Base-by-base conservation (phyloP, 169 alveolate species). In the Eimeria necatrix region DNA sequence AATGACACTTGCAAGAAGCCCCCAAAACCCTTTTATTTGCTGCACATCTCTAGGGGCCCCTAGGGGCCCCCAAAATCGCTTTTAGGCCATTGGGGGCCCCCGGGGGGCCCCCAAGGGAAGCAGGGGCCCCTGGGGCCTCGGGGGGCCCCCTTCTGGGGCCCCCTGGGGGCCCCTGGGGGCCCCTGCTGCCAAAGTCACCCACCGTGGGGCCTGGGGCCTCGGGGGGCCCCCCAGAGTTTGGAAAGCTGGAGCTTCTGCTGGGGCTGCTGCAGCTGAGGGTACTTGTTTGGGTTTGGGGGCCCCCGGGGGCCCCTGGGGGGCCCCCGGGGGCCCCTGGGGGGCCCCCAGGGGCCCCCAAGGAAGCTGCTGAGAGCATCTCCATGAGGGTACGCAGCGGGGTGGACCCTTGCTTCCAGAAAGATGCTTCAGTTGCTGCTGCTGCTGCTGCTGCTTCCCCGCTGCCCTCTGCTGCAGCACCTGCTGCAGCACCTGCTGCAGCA, bases 351-450 rank as follows among this genome's bases (percentile, higher is more conserved):
- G 89, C 71, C 89, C 89, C 70, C 70, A 22, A 22, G 68, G 89
- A 48, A 20, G 70, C 89, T 46, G 6, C 22, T 80, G 70, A 48
- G 70, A n/a, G 41, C 70, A 49, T 51, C 60, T 80, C 89, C 89
- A 80, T 80, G 49, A 80, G 89, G 22, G 48, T 20, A 20, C 89
- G 89, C n/a, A 80, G 89, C 7, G 89, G 89, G 18, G 89, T 80
- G 4, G 49, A n/a, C 2, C 89, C 71, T 49, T 80, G 89, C 26
- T 51, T 48, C 89, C 89, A 80, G 52, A 80, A 80, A 24, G 89
- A 80, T 26, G 48, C 2, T 20, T 48, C 5, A 64, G 20, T 64
- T 64, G 71, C 24, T 80, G 46, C 71, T 49, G 48, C 70, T 80
- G 89, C 89, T 48, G 89, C 89, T 20, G 89, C 89, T 80, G 49